Percentiles rank a stretch among this genome's conserved stretches.
phyloP scores from a whole-genome alignment of 805 yeast species.

The Yamadazyma ubonensis region DNA sequence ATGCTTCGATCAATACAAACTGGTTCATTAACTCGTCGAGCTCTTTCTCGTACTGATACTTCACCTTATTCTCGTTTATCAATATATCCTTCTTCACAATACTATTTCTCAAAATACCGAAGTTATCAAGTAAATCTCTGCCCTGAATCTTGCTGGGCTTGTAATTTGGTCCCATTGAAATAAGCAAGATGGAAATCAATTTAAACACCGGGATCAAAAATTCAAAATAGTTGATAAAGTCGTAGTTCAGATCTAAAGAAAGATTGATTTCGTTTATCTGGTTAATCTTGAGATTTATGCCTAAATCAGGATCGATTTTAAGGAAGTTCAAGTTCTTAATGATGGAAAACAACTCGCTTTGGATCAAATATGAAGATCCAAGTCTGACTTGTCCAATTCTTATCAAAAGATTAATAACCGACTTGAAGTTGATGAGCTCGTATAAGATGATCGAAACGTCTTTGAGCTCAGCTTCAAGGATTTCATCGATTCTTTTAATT shows the following conservation, averaged over 20 bases:
- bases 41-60: conserved; percentile 31
- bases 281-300: conserved; percentile 47
- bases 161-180: conserved; percentile 79
- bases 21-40: conserved; percentile 54
- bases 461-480: conserved; percentile 26
- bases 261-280: conserved; percentile 31
- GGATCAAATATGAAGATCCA: conserved; percentile 77
- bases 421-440: conserved; percentile 75
- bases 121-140: conserved; percentile 48
- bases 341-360: conserved; percentile 67
- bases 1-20: conserved; percentile 52
- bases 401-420: conserved; percentile 65
- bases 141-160: conserved; percentile 55
- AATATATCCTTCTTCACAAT: conserved; percentile 58
- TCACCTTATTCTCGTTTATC: conserved; percentile 22
- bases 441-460: conserved; percentile 46
- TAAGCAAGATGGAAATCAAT: conserved; percentile 59
- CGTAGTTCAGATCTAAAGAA: conserved; percentile 52
- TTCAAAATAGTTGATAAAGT: conserved; percentile 48
- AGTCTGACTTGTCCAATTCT: conserved; percentile 71
- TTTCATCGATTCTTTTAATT: conserved; percentile 66
- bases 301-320: conserved; percentile 75
- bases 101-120: conserved; percentile 57
- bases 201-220: conserved; percentile 73
- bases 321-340: conserved; percentile 58